A percentile compares a stretch with the other conserved stretches of the same genome.
phyloP scores from a whole-genome alignment of 2,329 filamentous ascomycete genomes.

The Septoria linicola region DNA sequence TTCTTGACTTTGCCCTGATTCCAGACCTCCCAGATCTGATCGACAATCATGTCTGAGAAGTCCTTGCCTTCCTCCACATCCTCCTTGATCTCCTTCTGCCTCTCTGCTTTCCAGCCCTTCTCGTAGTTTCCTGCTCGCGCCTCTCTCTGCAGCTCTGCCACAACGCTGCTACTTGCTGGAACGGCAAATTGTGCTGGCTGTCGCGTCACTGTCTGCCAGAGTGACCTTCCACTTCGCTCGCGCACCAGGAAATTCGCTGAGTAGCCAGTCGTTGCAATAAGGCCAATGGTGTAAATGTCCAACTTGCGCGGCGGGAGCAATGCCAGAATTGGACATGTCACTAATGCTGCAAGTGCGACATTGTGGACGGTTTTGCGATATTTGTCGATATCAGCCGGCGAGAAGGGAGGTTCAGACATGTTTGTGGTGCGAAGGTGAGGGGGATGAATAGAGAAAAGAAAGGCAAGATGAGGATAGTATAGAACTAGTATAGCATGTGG shows the following conservation, averaged over 20 bases:
- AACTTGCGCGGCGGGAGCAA: constrained; percentile 61
- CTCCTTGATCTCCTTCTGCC: constrained; percentile 48
- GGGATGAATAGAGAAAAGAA: not conserved
- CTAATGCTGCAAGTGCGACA: constrained; percentile 49
- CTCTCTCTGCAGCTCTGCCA: constrained; percentile 25
- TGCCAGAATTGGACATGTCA: constrained; percentile 56
- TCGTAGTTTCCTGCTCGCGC: constrained; percentile 32
- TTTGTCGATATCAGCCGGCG: constrained; percentile 30
- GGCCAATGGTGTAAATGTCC: constrained; percentile 58
- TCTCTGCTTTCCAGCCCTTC: constrained; percentile 46
- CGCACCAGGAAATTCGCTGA: constrained; percentile 52
- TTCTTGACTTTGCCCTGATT: constrained; percentile 39
- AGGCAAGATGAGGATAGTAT: not conserved
- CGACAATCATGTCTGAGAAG: constrained; percentile 41
- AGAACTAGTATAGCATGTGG: no score
- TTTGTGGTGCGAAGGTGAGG: not conserved
- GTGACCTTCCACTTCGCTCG: constrained; percentile 34
- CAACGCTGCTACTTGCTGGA: constrained; percentile 12
- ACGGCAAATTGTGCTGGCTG: constrained; percentile 9
- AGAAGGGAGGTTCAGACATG: not conserved
- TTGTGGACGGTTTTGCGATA: constrained; percentile 43
- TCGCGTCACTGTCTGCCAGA: constrained; percentile 34
- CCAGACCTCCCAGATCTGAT: constrained; percentile 42
- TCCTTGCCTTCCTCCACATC: constrained; percentile 41
- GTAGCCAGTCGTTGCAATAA: constrained; percentile 50